Percentiles rank a stretch among this genome's conserved stretches.
phyloP scores from a whole-genome alignment of 2,329 filamentous ascomycete species.

The Penicillium sp. region DNA sequence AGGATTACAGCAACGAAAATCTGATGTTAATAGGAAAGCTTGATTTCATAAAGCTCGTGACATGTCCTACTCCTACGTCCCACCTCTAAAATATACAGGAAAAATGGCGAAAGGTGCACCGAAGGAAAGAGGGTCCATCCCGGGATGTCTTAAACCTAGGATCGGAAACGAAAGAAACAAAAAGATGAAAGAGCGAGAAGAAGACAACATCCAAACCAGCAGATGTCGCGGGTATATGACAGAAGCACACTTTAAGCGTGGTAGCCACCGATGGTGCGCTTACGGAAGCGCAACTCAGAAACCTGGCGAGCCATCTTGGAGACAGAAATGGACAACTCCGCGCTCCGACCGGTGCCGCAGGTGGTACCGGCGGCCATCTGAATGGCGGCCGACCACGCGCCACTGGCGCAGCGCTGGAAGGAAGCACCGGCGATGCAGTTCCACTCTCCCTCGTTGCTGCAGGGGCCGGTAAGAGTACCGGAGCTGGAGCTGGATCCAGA shows the following conservation, averaged over 20 bases:
- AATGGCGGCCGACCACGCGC: slow-evolving; percentile 50
- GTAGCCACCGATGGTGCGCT: slow-evolving; percentile 19
- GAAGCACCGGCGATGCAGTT: slow-evolving; percentile 54
- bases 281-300: slow-evolving; percentile 29
- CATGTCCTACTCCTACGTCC: slow-evolving; percentile 3
- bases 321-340: slow-evolving; percentile 24
- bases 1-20: neutral
- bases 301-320: slow-evolving; percentile 24
- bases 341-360: slow-evolving; percentile 43
- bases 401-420: slow-evolving; percentile 61
- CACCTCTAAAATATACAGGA: slow-evolving; percentile 20
- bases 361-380: slow-evolving; percentile 52
- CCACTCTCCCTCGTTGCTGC: slow-evolving; percentile 54
- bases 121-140: slow-evolving; percentile 12
- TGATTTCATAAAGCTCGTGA: neutral
- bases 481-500: slow-evolving; percentile 29
- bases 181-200: slow-evolving; percentile 1
- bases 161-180: slow-evolving; percentile 12
- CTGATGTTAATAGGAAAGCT: neutral
- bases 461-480: slow-evolving; percentile 42
- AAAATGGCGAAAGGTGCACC: slow-evolving; percentile 7
- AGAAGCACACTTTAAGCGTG: slow-evolving; percentile 19
- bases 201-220: slow-evolving; percentile 17
- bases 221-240: slow-evolving; percentile 3
- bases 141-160: neutral